phyloP scores from a whole-genome alignment of 106 monocot species.

The Dactylorhiza incarnata region DNA sequence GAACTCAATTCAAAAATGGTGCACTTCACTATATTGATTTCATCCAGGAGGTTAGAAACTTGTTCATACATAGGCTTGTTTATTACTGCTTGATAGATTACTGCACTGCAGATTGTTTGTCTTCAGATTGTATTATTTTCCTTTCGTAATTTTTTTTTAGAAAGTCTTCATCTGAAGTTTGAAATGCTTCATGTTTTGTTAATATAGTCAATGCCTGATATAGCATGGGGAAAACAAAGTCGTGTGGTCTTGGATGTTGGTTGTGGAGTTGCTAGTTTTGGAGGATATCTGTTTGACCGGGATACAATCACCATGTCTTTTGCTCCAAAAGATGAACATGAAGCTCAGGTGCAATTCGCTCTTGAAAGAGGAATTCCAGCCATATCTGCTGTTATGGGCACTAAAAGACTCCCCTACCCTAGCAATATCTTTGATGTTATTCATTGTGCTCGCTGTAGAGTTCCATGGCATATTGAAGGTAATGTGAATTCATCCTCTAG shows the following conservation, averaged over 20 bases:
- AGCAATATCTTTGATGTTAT: slow-evolving; percentile 68
- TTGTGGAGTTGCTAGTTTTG: slow-evolving; percentile 93
- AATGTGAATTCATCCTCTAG: background rate
- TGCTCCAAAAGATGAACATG: slow-evolving; percentile 96
- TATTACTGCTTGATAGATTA: background rate
- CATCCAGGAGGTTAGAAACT: slow-evolving; percentile 56
- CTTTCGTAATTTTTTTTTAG: background rate
- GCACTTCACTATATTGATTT: slow-evolving; percentile 91
- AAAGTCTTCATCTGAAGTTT: background rate
- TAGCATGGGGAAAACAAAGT: slow-evolving; percentile 75
- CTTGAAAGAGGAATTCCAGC: slow-evolving; percentile 96
- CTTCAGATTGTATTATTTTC: background rate
- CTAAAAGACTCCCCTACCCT: slow-evolving; percentile 75
- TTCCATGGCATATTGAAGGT: slow-evolving; percentile 98
- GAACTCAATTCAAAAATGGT: slow-evolving; percentile 88
- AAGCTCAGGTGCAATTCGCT: slow-evolving; percentile 94
- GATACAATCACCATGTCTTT: slow-evolving; percentile 88
- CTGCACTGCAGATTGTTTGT: background rate
- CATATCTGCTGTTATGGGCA: slow-evolving; percentile 92
- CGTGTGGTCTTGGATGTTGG: slow-evolving; percentile 87
- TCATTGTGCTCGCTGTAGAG: slow-evolving; percentile 92
- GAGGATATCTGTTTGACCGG: slow-evolving; percentile 84
- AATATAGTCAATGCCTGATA: slow-evolving; percentile 53
- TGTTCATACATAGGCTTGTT: background rate
- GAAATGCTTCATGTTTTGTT: slow-evolving; percentile 1